Evolutionary conservation across 768 basidiomycete species (phyloP), one percentile per base, ranked within the genome.

Genomic region (Rhodotorula sphaerocarpa): DNA sequence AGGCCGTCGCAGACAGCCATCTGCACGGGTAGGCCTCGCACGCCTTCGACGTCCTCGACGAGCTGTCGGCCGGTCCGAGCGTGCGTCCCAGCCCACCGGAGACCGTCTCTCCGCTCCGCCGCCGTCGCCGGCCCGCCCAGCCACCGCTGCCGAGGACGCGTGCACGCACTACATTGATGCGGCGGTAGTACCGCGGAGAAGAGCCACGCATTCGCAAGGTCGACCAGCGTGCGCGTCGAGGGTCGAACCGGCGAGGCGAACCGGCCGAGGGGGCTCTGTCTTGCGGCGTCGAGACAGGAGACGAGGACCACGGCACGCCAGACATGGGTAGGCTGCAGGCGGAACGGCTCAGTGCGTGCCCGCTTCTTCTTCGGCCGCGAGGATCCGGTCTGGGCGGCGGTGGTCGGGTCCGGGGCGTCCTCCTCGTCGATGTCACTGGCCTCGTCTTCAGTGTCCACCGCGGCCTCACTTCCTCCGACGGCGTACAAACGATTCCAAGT

Each of bases 1-100:
- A 63, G 52, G 1, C 65, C 65, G 50, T 67, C 65, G 44, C 52
- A 55, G 11, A 67, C 61, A 3, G 61, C 65, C 34, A 61, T 44
- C 21, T 54, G 42, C 16, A 62, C 48, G 7, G 33, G 31, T 0
- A 50, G 43, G 9, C 21, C 27, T 1, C 14, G 1, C 12, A 33
- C 23, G 7, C 15, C 1, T 0, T 10, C 18, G 10, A 47, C 44
- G 45, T 67, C 53, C 21, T 62, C 50, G 5, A 39, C 31, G 16
- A 45, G 20, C 3, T 23, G 25, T 53, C 55, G 25, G 21, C n/a
- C 16, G 30, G 23, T 28, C 39, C 23, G 16, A 5, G 33, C 43
- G 14, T 50, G 48, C 56, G 28, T 39, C 1, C 53, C 59, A 0
- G 57, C 57, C 48, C 50, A 62, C 5, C 33, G 54, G 10, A 62